Conservation (phyloP, 2,329 filamentous ascomycete genomes). For the Sporothrix globosa region DNA sequence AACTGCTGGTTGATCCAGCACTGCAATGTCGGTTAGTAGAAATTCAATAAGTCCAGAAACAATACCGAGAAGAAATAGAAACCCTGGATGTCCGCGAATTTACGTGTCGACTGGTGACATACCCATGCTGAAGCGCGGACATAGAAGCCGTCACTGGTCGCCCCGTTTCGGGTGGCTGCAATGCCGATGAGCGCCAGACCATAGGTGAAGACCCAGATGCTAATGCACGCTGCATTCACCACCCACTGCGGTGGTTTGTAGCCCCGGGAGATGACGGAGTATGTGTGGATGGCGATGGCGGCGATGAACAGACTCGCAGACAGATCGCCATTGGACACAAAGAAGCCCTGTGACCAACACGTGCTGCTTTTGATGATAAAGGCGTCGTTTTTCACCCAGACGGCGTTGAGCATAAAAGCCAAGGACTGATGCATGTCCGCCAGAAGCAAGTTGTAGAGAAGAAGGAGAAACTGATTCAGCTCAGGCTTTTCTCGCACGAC, state of each 20-base stretch:
- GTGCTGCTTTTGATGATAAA: conserved; percentile 53
- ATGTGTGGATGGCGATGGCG: conserved; percentile 61
- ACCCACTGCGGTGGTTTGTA: conserved; percentile 50
- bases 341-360: conserved; percentile 60
- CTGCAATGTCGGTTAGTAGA: conserved; percentile 40
- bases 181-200: conserved; percentile 50
- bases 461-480: conserved; percentile 60
- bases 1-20: conserved; percentile 64
- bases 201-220: conserved; percentile 56
- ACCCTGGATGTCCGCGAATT: neutral
- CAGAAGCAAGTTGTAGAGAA: conserved; percentile 62
- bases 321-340: conserved; percentile 62
- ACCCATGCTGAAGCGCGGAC: conserved; percentile 60
- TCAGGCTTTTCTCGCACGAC: conserved; percentile 22
- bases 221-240: conserved; percentile 50
- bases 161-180: conserved; percentile 39
- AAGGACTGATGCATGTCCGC: conserved; percentile 62
- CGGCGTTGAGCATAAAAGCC: conserved; percentile 59
- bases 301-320: conserved; percentile 62
- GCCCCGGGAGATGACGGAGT: conserved; percentile 55
- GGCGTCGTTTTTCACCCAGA: conserved; percentile 53
- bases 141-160: conserved; percentile 47
- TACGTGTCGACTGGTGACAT: conserved; percentile 33
- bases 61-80: no score
- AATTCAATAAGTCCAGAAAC: no score